phyloP scores from a whole-genome alignment of 148 eudicot genomes.

The Chenopodium berlandieri region DNA sequence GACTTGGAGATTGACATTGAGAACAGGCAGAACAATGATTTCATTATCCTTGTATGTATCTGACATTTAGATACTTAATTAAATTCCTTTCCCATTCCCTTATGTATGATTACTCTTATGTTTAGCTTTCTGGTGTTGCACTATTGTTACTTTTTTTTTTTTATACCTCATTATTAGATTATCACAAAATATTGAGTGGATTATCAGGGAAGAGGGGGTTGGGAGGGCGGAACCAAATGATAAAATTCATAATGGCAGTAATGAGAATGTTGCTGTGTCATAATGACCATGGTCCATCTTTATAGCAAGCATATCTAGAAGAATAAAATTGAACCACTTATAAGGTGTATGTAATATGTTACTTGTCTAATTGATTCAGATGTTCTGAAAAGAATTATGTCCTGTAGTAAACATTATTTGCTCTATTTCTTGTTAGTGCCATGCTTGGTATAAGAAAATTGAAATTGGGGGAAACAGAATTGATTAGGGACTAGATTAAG shows the following conservation, averaged over 20 bases:
- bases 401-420: background rate
- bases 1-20: slow-evolving; percentile 72
- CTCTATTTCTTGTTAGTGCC: background rate
- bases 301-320: background rate
- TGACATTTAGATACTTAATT: background rate
- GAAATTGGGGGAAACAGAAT: background rate
- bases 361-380: background rate
- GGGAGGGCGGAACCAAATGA: background rate
- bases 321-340: background rate
- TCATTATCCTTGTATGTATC: slow-evolving; percentile 73
- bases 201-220: background rate
- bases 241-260: background rate
- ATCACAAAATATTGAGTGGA: background rate
- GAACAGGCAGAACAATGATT: slow-evolving; percentile 59
- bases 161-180: background rate
- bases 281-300: background rate
- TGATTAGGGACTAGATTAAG: background rate
- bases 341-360: background rate
- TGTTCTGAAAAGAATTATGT: background rate
- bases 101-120: background rate
- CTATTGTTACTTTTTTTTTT: too few relatives aligned
- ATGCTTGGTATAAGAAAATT: background rate
- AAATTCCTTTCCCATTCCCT: background rate
- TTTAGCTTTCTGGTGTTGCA: slow-evolving; percentile 8
- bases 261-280: background rate